phyloP scores from a whole-genome alignment of 2,329 filamentous ascomycete genomes.

The Sporothrix euskadiensis region DNA sequence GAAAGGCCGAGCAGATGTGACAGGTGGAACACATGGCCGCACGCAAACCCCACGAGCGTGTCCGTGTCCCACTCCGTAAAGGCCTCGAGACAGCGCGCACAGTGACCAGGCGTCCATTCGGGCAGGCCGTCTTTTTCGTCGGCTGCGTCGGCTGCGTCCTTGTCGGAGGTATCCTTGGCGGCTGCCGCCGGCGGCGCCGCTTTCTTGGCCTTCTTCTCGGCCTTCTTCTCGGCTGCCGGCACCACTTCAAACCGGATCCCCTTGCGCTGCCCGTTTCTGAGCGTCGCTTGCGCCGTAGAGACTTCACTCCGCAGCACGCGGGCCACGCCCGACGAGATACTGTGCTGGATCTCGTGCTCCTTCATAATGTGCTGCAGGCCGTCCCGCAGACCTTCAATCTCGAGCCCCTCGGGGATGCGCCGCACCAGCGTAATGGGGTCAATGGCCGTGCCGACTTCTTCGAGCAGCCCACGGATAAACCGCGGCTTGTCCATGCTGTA shows the following conservation, averaged over 20 bases:
- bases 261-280: slow-evolving; percentile 76
- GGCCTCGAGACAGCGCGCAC: slow-evolving; percentile 57
- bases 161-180: slow-evolving; percentile 34
- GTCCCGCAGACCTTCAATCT: slow-evolving; percentile 86
- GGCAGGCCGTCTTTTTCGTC: slow-evolving; percentile 25
- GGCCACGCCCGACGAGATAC: slow-evolving; percentile 87
- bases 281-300: slow-evolving; percentile 73
- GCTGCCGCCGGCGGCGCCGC: not conserved
- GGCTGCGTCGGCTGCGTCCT: not conserved
- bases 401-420: slow-evolving; percentile 87
- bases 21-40: slow-evolving; percentile 79
- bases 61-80: slow-evolving; percentile 66
- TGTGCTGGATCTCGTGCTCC: slow-evolving; percentile 93
- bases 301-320: slow-evolving; percentile 86
- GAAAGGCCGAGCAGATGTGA: slow-evolving; percentile 65
- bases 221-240: slow-evolving; percentile 35
- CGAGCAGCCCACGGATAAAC: slow-evolving; percentile 88
- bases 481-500: slow-evolving; percentile 97
- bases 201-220: not conserved
- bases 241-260: slow-evolving; percentile 87
- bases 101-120: slow-evolving; percentile 54
- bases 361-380: slow-evolving; percentile 88
- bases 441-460: slow-evolving; percentile 91
- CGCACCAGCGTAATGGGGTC: slow-evolving; percentile 88
- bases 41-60: slow-evolving; percentile 76